Evolutionary conservation across 441 rosid species (phyloP).

Genomic region (Biscutella auriculata): DNA sequence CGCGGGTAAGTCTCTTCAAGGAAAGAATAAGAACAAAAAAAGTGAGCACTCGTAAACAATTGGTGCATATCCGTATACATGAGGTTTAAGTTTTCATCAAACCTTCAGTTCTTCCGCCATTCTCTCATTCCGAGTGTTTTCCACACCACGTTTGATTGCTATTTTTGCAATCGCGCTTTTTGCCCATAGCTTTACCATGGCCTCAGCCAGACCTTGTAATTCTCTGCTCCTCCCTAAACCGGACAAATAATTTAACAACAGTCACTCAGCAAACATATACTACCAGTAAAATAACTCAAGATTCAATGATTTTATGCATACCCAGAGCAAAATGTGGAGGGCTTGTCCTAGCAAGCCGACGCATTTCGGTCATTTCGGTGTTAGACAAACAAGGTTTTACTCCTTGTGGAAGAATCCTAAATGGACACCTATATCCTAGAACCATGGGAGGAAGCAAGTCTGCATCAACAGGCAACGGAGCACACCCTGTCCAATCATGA

Average conservation of each 20-base stretch:
- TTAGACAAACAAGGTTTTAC: slow-evolving; percentile 43
- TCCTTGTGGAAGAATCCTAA: slow-evolving; percentile 65
- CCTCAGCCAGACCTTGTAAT: slow-evolving; percentile 75
- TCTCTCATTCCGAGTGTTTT: slow-evolving; percentile 69
- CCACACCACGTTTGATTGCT: slow-evolving; percentile 80
- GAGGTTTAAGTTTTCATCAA: background rate
- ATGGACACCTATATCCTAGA: slow-evolving; percentile 57
- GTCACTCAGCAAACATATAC: slow-evolving; percentile 5
- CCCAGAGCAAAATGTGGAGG: slow-evolving; percentile 93
- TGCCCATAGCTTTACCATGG: slow-evolving; percentile 82
- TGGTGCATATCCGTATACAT: background rate
- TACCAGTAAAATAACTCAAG: background rate
- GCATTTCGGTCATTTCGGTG: slow-evolving; percentile 50
- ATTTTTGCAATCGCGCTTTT: slow-evolving; percentile 71
- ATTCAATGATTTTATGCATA: slow-evolving; percentile 14
- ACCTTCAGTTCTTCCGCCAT: slow-evolving; percentile 96
- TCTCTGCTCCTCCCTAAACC: slow-evolving; percentile 66
- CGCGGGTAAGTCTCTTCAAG: slow-evolving; percentile 74
- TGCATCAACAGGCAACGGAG: slow-evolving; percentile 83
- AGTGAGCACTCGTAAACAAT: background rate
- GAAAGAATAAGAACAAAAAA: slow-evolving; percentile 12
- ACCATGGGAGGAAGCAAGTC: slow-evolving; percentile 68
- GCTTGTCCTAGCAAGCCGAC: slow-evolving; percentile 50
- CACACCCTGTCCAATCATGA: slow-evolving; percentile 79
- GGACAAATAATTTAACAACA: background rate